Evolutionary conservation across 805 yeast genomes (phyloP).

Genomic region (Saccharomycopsis guyanensis): DNA sequence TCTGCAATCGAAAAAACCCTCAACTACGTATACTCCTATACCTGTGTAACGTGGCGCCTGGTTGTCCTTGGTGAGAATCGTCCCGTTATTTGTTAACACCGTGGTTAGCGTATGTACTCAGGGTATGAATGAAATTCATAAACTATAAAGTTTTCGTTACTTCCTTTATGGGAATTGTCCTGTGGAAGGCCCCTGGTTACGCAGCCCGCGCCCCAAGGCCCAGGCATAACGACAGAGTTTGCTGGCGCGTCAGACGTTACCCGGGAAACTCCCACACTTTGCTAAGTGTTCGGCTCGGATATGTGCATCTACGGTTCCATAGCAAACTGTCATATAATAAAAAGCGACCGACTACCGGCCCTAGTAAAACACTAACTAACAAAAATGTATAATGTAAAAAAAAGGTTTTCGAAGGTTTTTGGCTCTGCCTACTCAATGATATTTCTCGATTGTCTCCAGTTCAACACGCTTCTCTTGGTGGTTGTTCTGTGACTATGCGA

Average conservation of each 20-base stretch:
- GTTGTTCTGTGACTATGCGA: conserved; percentile 20
- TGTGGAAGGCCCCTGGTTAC: neutral
- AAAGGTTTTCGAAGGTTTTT: neutral
- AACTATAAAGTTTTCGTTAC: neutral
- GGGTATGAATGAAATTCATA: neutral
- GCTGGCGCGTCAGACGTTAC: too few relatives aligned
- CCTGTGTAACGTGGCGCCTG: too few relatives aligned
- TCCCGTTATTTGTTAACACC: too few relatives aligned
- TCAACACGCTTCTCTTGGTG: conserved; percentile 27
- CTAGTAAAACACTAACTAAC: neutral
- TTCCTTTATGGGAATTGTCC: neutral
- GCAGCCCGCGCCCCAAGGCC: neutral
- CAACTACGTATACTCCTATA: too few relatives aligned
- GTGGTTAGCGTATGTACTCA: too few relatives aligned
- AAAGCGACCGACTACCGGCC: neutral
- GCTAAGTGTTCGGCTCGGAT: too few relatives aligned
- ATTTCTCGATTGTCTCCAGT: conserved; percentile 30
- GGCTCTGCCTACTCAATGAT: conserved; percentile 10
- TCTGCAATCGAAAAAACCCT: too few relatives aligned
- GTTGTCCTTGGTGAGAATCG: too few relatives aligned
- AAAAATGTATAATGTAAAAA: neutral
- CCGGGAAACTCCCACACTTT: too few relatives aligned
- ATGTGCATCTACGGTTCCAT: too few relatives aligned
- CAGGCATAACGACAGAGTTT: too few relatives aligned
- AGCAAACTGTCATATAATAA: neutral